Percentiles rank a stretch among this genome's conserved stretches.
Conservation (phyloP, 73 alveolate species). For the Stentor coeruleus region DNA sequence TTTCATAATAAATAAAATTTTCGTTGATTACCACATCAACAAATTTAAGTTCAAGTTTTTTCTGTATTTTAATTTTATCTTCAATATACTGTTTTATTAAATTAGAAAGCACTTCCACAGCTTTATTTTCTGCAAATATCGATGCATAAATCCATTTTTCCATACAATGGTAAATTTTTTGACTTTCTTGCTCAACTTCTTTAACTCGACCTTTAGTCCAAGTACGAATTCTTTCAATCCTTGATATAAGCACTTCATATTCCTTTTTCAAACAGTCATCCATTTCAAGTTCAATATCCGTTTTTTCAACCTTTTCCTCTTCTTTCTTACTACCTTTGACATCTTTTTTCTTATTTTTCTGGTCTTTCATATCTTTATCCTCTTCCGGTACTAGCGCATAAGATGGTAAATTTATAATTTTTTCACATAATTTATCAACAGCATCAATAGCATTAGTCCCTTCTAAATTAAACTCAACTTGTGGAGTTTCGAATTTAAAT, state of each 20-base stretch:
- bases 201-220: conserved; percentile 79
- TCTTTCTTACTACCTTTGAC: conserved; percentile 71
- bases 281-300: conserved; percentile 73
- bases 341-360: conserved; percentile 80
- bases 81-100: conserved; percentile 87
- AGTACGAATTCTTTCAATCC: conserved; percentile 81
- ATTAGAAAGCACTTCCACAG: conserved; percentile 78
- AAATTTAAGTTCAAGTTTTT: conserved; percentile 72
- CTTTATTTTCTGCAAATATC: conserved; percentile 91
- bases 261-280: conserved; percentile 80
- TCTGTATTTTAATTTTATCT: conserved; percentile 84
- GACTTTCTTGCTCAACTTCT: conserved; percentile 67
- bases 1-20: not conserved
- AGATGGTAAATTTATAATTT: conserved; percentile 74
- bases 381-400: conserved; percentile 59
- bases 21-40: conserved; percentile 47
- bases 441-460: conserved; percentile 70
- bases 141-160: conserved; percentile 95
- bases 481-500: conserved; percentile 43
- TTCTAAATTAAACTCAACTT: conserved; percentile 69
- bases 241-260: conserved; percentile 82
- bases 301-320: conserved; percentile 71
- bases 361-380: conserved; percentile 72
- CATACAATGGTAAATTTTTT: conserved; percentile 72
- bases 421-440: conserved; percentile 82